A percentile compares a stretch with the other conserved stretches of the same genome.
These are phyloP conservation scores for Magnolia sinica DNA, from an alignment of 164 flowering plant species.

Conservation along the genomic window DNA sequence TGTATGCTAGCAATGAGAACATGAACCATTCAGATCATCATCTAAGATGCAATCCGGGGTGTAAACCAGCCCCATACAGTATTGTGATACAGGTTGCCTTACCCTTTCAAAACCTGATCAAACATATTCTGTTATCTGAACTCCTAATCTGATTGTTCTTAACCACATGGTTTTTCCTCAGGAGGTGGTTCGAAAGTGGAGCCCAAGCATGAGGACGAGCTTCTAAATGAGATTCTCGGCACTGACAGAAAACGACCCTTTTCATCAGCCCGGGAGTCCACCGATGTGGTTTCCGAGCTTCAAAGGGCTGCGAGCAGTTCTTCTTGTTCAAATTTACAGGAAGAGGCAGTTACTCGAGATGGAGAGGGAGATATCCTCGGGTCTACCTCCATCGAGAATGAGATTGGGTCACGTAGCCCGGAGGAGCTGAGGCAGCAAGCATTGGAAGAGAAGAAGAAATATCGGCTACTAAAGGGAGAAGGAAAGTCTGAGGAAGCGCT, in stretches of 20 bases:
- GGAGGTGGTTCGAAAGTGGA: constrained; percentile 52
- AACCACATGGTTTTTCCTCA: background rate
- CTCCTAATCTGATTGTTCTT: background rate
- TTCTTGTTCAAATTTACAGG: constrained; percentile 37
- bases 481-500: constrained; percentile 86
- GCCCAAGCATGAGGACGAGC: constrained; percentile 52
- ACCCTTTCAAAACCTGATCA: no score
- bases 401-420: constrained; percentile 46
- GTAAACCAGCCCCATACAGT: no score
- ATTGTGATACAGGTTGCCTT: no score
- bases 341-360: constrained; percentile 23
- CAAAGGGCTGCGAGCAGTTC: constrained; percentile 34
- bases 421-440: constrained; percentile 84
- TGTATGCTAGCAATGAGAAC: no score
- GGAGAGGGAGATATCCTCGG: constrained; percentile 29
- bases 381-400: constrained; percentile 29
- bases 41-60: no score
- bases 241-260: constrained; percentile 33
- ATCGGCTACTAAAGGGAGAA: constrained; percentile 72
- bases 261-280: constrained; percentile 25
- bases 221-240: constrained; percentile 51
- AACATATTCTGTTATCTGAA: no score
- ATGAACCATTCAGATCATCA: no score
- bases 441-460: constrained; percentile 71
- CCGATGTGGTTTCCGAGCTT: constrained; percentile 17